These are phyloP conservation scores for Xylariaceae sp. DNA, from an alignment of 2,329 filamentous ascomycete genomes.

Conservation along the genomic window DNA sequence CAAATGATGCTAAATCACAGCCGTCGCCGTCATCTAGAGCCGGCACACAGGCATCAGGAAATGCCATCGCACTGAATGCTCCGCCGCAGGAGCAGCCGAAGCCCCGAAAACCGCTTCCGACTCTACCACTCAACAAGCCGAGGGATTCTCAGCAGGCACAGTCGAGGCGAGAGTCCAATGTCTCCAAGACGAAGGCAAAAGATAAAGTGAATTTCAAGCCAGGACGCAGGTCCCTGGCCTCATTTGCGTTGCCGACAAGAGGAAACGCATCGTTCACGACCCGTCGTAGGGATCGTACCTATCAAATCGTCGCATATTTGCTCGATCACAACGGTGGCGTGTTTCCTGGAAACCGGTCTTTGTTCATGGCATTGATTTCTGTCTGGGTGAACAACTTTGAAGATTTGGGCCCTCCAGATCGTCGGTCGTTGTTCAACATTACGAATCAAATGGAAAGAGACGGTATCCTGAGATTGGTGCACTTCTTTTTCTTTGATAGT, in stretches of 20 bases:
- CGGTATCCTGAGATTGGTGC: constrained; percentile 21
- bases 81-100: not conserved
- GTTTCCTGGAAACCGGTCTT: constrained; percentile 49
- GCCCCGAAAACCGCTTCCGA: constrained; percentile 16
- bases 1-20: not conserved
- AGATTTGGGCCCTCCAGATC: constrained; percentile 38
- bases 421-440: constrained; percentile 24
- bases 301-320: constrained; percentile 42
- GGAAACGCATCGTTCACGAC: constrained; percentile 31
- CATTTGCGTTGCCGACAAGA: constrained; percentile 20
- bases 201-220: constrained; percentile 1
- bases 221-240: constrained; percentile 14
- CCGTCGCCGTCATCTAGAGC: too few species aligned
- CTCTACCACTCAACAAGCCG: not conserved
- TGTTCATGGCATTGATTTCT: constrained; percentile 47
- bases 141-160: not conserved
- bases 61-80: not conserved
- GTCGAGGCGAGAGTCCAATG: not conserved
- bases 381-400: constrained; percentile 44
- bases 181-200: not conserved
- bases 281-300: constrained; percentile 33
- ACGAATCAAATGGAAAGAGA: constrained; percentile 30
- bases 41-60: too few species aligned
- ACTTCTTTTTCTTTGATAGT: constrained; percentile 29
- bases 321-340: constrained; percentile 43